Evolutionary conservation across 805 yeast genomes (phyloP), one percentile per base, ranked within the genome.

Genomic region (Candida glaebosa): DNA sequence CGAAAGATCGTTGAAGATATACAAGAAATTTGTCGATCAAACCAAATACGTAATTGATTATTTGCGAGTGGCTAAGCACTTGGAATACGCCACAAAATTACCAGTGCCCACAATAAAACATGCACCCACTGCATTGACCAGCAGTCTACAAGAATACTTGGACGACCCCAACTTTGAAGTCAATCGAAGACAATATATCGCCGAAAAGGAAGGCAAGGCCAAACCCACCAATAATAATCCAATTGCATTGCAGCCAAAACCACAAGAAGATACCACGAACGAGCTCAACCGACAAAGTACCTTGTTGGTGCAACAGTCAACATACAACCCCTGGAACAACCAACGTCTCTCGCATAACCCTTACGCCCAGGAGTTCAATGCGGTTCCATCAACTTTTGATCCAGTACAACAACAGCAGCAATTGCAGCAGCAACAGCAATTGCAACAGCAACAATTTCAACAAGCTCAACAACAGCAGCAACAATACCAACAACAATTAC

Each of bases 61-160:
- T 61, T 73, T 93, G 54, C 80, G 95, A 53, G 81, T 84, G 12
- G 99, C 98, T 3, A 91, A 93, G 57, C 88, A 84, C 59, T 71
- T 87, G 49, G 96, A 87, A 62, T 79, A 81, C 56, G 79, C 89
- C 9, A 89, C 97, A 2, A 89, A 89, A 54, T 69, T 91, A 49
- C 90, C 84, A 54, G 96, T 93, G 25, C 99, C 99, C 28, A 90
- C 96, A 10, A 90, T 93, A 46, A 87, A 87, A 58, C 99, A 93
- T 64, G 98, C 98, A 1, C 97, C 97, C 17, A 90, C 97, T 2
- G 93, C 96, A 18, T 73, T 93, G 48, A 85, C 96, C 3, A 75
- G 81, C 25, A 82, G 95, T 10, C 75, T 93, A 46, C 93, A 88
- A 57, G 96, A 90, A 52, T 95, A 91, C 60, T 67, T 93, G 50